Percentiles rank a stretch among this genome's conserved stretches.
Evolutionary conservation across 1,139 yeast species (phyloP).

Genomic region (Suhomyces bribrorum): DNA sequence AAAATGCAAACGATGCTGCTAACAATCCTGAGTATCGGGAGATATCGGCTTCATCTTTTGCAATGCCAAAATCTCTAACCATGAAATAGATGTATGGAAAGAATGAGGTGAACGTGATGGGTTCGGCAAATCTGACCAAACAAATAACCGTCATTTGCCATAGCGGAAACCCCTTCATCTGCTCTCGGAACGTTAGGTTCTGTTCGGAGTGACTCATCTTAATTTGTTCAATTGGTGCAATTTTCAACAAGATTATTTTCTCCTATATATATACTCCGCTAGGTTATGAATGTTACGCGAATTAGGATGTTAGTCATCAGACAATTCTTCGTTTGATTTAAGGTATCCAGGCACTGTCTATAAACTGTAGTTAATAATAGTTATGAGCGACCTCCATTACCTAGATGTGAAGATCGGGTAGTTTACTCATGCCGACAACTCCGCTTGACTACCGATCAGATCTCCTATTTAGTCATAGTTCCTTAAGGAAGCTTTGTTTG

Average conservation of each 20-base stretch:
- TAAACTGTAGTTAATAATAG: no score
- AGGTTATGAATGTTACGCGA: not conserved
- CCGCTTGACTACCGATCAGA: no score
- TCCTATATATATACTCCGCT: not conserved
- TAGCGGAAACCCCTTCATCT: constrained; percentile 35
- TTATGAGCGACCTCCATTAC: no score
- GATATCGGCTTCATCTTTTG: constrained; percentile 36
- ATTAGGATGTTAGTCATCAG: not conserved
- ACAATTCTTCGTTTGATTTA: no score
- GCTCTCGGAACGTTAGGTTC: constrained; percentile 26
- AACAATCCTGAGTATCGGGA: constrained; percentile 40
- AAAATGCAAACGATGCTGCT: constrained; percentile 40
- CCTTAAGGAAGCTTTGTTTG: no score
- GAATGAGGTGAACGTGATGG: constrained; percentile 41
- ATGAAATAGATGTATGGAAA: constrained; percentile 43
- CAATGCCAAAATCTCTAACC: constrained; percentile 40
- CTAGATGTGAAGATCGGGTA: no score
- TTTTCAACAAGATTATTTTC: not conserved
- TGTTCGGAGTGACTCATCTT: not conserved
- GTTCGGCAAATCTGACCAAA: constrained; percentile 38
- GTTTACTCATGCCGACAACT: no score
- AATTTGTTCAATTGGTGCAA: not conserved
- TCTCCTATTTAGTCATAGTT: no score
- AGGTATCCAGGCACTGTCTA: no score
- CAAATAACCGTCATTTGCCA: constrained; percentile 38